phyloP scores from a whole-genome alignment of 768 basidiomycete genomes.

The Russula griseocarnosa region DNA sequence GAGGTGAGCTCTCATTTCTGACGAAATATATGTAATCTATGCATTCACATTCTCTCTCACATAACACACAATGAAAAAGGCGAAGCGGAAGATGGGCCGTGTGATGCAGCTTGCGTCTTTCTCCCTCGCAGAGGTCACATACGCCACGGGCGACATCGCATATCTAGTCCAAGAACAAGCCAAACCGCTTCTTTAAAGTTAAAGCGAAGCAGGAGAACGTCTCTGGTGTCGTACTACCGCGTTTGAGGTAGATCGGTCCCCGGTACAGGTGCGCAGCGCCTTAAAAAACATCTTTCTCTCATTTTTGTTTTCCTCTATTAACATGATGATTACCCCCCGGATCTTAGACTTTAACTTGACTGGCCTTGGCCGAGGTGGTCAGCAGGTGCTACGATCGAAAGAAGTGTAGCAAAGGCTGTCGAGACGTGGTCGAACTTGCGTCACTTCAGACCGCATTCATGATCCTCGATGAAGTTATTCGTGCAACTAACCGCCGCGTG shows the following conservation, averaged over 20 bases:
- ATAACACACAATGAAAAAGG: constrained; percentile 51
- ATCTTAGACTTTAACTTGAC: constrained; percentile 91
- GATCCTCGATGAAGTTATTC: constrained; percentile 97
- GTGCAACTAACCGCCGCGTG: constrained; percentile 97
- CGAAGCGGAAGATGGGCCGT: constrained; percentile 97
- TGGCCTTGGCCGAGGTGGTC: constrained; percentile 93
- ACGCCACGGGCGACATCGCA: constrained; percentile 94
- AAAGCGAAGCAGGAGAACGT: constrained; percentile 97
- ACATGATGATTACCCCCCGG: too few species aligned
- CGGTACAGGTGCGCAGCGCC: constrained; percentile 61
- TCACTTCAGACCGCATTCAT: constrained; percentile 97
- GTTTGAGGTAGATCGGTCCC: constrained; percentile 88
- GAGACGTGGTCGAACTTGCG: constrained; percentile 96
- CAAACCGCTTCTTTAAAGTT: constrained; percentile 83
- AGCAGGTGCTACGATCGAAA: constrained; percentile 90
- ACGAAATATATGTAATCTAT: too few species aligned
- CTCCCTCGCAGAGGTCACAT: constrained; percentile 98
- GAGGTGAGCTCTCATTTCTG: constrained; percentile 58
- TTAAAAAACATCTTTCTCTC: not conserved
- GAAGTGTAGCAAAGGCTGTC: constrained; percentile 98
- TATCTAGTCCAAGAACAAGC: constrained; percentile 98
- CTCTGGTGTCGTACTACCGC: constrained; percentile 90
- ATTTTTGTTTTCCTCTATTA: not conserved
- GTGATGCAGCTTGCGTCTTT: constrained; percentile 99
- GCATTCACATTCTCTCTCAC: too few species aligned